Conservation (phyloP, 106 monocot genomes). For the Phalaenopsis equestris region DNA sequence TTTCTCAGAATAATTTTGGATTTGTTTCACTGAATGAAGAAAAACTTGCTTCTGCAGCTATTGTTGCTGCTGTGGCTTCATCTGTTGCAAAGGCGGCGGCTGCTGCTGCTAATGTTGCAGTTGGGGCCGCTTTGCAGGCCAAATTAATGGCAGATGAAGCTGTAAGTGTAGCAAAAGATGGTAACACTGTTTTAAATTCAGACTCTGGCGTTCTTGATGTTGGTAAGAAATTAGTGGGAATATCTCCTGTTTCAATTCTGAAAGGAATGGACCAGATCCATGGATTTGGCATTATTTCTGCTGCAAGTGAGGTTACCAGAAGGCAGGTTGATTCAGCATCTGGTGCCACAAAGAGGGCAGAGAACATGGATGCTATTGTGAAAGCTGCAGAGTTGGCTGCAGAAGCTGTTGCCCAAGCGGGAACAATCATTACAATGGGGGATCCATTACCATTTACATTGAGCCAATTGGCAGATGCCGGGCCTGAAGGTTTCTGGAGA, state of each 20-base stretch:
- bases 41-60: slow-evolving; percentile 87
- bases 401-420: slow-evolving; percentile 84
- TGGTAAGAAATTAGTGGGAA: slow-evolving; percentile 22
- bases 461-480: slow-evolving; percentile 59
- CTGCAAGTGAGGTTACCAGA: slow-evolving; percentile 57
- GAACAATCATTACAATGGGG: slow-evolving; percentile 72
- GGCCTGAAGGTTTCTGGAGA: slow-evolving; percentile 68
- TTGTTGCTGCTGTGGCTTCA: slow-evolving; percentile 63
- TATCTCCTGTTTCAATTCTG: slow-evolving; percentile 39
- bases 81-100: slow-evolving; percentile 95
- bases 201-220: slow-evolving; percentile 16
- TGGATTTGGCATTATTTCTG: slow-evolving; percentile 50
- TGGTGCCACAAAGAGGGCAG: slow-evolving; percentile 76
- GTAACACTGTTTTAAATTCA: slow-evolving; percentile 8
- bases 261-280: slow-evolving; percentile 43
- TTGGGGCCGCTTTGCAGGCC: slow-evolving; percentile 74
- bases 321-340: slow-evolving; percentile 75
- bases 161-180: slow-evolving; percentile 12
- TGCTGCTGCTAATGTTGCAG: slow-evolving; percentile 85
- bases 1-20: slow-evolving; percentile 36
- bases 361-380: slow-evolving; percentile 87
- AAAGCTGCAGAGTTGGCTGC: slow-evolving; percentile 96
- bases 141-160: slow-evolving; percentile 95
- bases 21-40: slow-evolving; percentile 48
- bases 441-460: slow-evolving; percentile 80